Evolutionary conservation across 805 yeast genomes (phyloP), one percentile per base, ranked within the genome.

Genomic region (Zygosaccharomyces lentus): DNA sequence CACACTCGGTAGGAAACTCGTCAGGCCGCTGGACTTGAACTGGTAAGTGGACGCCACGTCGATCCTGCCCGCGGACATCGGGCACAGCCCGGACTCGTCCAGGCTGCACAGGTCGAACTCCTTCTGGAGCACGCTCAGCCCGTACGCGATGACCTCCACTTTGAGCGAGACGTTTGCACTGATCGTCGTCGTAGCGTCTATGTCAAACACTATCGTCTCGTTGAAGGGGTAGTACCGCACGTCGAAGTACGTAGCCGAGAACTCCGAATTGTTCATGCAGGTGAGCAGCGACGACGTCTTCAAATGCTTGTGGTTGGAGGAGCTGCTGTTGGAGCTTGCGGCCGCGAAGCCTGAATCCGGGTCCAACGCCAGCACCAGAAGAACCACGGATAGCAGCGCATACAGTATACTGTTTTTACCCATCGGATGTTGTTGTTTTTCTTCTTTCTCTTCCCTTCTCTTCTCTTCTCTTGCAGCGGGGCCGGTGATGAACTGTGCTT

Each of bases 201-300:
- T 73, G 54, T 85, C 81, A 55, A 88, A 80, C 4, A 67, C 71
- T 7, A 83, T 82, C 1, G 84, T 72, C 16, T 64, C 66, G 65
- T 84, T 85, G 37, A 66, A 72, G 3, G 96, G 95, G 59, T 69
- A 82, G 64, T 75, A 87, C 35, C 67, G 67, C 42, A 90, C 95
- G 56, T 87, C 85, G 61, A 93, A 90, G 53, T 74, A 78, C 7
- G 89, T 78, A 4, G 97, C 91, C 2, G 96, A 81, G 57, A 93
- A 81, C 62, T 81, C 84, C 6, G 99, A 90, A 64, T 85, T 72
- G 35, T 81, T 83, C 96, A 89, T 90, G 71, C 99, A 93, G 32
- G 98, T 87, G 56, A 91, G 71, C 54, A 93, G 72, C 7, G 97
- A 87, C 15, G 79, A 65, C 0, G 93, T 77, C 51, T 66, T 70